Evolutionary conservation across 257 asterid genomes (phyloP), one percentile per base, ranked within the genome.

Genomic region (Petunia secreta): DNA sequence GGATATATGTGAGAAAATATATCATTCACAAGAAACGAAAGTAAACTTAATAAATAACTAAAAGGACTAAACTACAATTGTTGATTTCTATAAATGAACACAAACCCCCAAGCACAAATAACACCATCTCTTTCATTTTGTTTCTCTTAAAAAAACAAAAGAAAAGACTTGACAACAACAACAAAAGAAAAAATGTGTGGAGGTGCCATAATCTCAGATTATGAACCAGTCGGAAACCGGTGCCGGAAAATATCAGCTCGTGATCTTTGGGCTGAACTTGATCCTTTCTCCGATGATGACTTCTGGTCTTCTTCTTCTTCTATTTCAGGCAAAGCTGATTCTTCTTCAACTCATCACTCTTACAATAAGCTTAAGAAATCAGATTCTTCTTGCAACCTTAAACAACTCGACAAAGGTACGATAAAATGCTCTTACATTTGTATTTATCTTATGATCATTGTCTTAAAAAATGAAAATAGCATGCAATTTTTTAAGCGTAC

Each of bases 201-300:
- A 43, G 98, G 98, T 71, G 91, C 97, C 55, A 87, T 90, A 25
- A 94, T 94, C 78, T 88, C 97, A 60, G 97, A 85, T 38, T 90
- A 90, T 44, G 76, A 62, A 4, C 96, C 96, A 4, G 82, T 89
- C 81, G 83, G 84, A 25, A 85, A 75, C 78, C 85, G 80, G 63
- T 79, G 82, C 85, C 91, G 91, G 25, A 91, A 90, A 63, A 8
- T 91, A 44, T 84, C 90, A 44, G 16, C 87, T 11, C 38, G 86
- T 10, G 90, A 92, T 46, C 87, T 94, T 15, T 92, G 97, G 98
- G 93, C 88, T 60, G 91, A 91, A 60, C 80, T 91, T 5, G 95
- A 94, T 11, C 79, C 87, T 78, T 83, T 93, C 48, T 89, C 96
- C 52, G 87, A 25, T 25, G 25, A 25, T 25, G 25, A 82, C 52